phyloP scores from a whole-genome alignment of 1,284 basidiomycete genomes.

The Leccinum subrobustum region DNA sequence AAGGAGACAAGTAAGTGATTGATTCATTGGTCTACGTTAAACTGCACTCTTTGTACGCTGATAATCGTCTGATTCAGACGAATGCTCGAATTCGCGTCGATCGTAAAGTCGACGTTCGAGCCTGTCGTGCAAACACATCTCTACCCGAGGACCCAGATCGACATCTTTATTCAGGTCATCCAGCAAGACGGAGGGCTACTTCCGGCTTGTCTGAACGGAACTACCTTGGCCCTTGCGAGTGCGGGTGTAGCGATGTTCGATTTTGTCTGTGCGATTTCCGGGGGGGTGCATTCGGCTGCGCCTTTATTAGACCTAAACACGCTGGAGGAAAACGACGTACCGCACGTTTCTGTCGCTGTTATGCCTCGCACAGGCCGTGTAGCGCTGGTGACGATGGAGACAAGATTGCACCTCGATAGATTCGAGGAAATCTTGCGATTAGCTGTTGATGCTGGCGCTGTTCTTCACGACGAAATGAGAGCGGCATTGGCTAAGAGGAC shows the following conservation, averaged over 20 bases:
- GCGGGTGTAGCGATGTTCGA: conserved; percentile 91
- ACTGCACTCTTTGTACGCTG: no score
- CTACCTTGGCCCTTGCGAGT: conserved; percentile 86
- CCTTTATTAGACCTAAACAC: no score
- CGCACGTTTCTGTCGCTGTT: conserved; percentile 84
- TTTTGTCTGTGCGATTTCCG: conserved; percentile 83
- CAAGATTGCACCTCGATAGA: conserved; percentile 85
- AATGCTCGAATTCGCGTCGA: conserved; percentile 82
- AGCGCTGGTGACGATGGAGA: no score
- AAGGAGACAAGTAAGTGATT: conserved; percentile 87
- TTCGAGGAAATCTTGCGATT: conserved; percentile 88
- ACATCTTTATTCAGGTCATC: conserved; percentile 90
- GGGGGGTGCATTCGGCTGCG: no score
- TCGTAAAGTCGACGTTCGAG: conserved; percentile 93
- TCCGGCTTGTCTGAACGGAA: conserved; percentile 93
- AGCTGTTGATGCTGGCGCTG: conserved; percentile 74
- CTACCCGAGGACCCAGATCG: conserved; percentile 93
- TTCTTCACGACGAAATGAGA: conserved; percentile 87
- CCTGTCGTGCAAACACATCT: conserved; percentile 89
- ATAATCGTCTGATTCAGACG: conserved; percentile 52
- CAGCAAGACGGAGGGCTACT: conserved; percentile 93
- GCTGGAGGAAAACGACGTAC: conserved; percentile 91
- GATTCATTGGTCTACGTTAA: neutral
- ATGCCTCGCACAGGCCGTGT: conserved; percentile 84
- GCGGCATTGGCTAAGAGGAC: conserved; percentile 69